These are phyloP conservation scores for Mucor sp. DNA, from an alignment of 371 early-diverging fungal genomes.

Conservation along the genomic window DNA sequence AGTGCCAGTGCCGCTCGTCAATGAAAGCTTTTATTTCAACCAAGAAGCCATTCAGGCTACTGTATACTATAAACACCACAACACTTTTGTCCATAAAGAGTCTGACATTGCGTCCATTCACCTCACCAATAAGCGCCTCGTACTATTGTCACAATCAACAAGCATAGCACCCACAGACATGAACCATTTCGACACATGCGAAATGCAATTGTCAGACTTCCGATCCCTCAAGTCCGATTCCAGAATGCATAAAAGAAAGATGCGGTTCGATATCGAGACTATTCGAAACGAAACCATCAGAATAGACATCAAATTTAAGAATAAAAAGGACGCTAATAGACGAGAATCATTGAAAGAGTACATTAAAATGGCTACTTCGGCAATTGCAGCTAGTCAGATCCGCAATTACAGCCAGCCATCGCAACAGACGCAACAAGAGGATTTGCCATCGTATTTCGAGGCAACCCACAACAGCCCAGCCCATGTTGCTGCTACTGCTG, in stretches of 20 bases:
- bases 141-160: conserved; percentile 10
- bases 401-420: not conserved
- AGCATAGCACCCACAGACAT: not conserved
- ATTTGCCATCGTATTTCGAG: conserved; percentile 12
- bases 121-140: conserved; percentile 12
- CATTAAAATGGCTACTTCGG: conserved; percentile 16
- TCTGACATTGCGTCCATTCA: conserved; percentile 8
- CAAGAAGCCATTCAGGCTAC: conserved; percentile 2
- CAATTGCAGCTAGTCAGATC: not conserved
- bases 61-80: not conserved
- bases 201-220: conserved; percentile 5
- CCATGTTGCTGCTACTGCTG: not conserved
- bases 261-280: conserved; percentile 9
- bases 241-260: not conserved
- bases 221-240: conserved; percentile 10
- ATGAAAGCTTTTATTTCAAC: conserved; percentile 14
- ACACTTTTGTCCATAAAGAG: not conserved
- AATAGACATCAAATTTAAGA: conserved; percentile 4
- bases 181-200: conserved; percentile 6
- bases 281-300: not conserved
- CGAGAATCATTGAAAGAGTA: conserved; percentile 14
- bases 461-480: not conserved
- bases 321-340: conserved; percentile 11
- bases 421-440: conserved; percentile 1
- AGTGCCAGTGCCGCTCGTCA: conserved; percentile 3